Evolutionary conservation across 805 yeast genomes (phyloP).

Genomic region (Metschnikowia cubensis): DNA sequence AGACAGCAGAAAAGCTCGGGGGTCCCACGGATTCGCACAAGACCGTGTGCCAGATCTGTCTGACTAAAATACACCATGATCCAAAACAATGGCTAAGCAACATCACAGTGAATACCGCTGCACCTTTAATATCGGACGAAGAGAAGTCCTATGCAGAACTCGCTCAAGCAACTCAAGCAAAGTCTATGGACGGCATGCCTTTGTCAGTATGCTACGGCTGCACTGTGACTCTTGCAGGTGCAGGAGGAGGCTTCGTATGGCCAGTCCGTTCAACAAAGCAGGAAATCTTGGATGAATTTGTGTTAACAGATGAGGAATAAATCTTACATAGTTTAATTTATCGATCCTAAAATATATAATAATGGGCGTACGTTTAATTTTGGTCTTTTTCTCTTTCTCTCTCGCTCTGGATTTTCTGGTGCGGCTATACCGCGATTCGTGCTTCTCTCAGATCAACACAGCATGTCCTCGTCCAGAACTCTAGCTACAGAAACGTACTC

Average conservation of each 20-base stretch:
- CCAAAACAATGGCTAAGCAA: constrained; percentile 64
- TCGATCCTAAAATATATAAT: not conserved
- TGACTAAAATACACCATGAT: constrained; percentile 47
- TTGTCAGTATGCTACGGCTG: constrained; percentile 75
- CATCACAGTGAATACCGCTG: constrained; percentile 60
- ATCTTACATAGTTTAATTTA: not conserved
- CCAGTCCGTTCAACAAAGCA: constrained; percentile 32
- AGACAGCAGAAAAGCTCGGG: constrained; percentile 76
- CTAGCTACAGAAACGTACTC: constrained; percentile 3
- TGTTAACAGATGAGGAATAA: constrained; percentile 35
- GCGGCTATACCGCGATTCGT: not conserved
- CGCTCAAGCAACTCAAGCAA: constrained; percentile 9
- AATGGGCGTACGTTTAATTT: too few relatives aligned
- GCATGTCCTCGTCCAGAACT: constrained; percentile 7
- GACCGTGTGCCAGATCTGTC: constrained; percentile 54
- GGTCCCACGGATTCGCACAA: constrained; percentile 36
- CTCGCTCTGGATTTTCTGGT: not conserved
- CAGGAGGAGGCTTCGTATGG: constrained; percentile 29
- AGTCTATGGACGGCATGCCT: constrained; percentile 9
- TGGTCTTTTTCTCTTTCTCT: too few relatives aligned
- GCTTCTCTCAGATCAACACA: not conserved
- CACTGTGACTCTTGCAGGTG: constrained; percentile 53
- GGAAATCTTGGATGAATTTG: constrained; percentile 46
- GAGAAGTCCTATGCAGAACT: constrained; percentile 31
- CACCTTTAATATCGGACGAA: constrained; percentile 40